phyloP scores from a whole-genome alignment of 257 asterid species.

The Mitragyna speciosa region DNA sequence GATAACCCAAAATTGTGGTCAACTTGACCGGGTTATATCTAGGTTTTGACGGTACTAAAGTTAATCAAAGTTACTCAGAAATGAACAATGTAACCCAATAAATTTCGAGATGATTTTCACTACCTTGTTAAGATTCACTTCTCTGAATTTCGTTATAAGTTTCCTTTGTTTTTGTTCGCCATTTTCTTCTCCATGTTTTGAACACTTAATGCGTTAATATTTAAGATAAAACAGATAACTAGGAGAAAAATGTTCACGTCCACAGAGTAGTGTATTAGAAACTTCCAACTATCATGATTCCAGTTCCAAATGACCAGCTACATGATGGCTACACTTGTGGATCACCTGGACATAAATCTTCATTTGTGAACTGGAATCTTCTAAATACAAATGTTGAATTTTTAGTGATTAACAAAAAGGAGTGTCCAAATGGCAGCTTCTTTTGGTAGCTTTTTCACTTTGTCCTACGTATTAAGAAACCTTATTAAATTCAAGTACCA shows the following conservation, averaged over 20 bases:
- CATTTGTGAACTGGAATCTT: constrained; percentile 24
- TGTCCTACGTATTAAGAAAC: constrained; percentile 37
- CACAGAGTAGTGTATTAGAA: constrained; percentile 4
- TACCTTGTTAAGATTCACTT: background rate
- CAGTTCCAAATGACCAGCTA: constrained; percentile 4
- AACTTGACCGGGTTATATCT: background rate
- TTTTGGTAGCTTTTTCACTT: constrained; percentile 27
- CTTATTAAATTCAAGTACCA: background rate
- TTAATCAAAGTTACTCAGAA: background rate
- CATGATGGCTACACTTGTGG: constrained; percentile 22
- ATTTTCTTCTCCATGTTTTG: background rate
- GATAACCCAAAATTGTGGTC: background rate
- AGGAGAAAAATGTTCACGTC: background rate
- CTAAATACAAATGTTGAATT: constrained; percentile 10
- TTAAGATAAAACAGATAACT: background rate
- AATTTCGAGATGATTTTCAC: too few species aligned
- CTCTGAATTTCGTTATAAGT: background rate
- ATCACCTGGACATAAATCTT: constrained; percentile 16
- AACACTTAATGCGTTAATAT: background rate
- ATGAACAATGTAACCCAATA: too few species aligned
- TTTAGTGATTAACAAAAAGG: constrained; percentile 26
- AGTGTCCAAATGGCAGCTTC: constrained; percentile 20
- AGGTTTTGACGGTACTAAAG: background rate
- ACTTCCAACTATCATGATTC: constrained; percentile 13
- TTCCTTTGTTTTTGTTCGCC: background rate